These are phyloP conservation scores for Tuber borchii DNA, from an alignment of 495 filamentous ascomycete genomes.

Conservation along the genomic window DNA sequence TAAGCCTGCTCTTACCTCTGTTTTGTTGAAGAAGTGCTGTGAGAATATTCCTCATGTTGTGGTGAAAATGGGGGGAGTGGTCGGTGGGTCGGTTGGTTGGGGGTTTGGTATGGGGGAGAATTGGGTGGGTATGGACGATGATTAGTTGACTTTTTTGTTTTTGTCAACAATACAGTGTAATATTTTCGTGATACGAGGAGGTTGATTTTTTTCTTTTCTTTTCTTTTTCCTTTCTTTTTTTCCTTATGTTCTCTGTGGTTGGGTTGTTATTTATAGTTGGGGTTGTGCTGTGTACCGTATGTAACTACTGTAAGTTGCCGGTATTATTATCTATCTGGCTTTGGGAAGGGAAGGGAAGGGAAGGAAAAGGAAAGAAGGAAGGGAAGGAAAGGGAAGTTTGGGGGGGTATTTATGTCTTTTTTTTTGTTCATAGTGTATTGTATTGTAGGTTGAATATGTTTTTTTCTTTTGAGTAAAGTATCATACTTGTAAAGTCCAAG, in stretches of 20 bases:
- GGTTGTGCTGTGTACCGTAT: conserved; percentile 7
- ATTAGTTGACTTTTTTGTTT: neutral
- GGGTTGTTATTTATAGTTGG: conserved; percentile 20
- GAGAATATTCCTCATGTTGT: neutral
- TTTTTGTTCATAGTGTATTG: conserved; percentile 20
- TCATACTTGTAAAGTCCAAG: too few relatives aligned
- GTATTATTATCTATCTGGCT: neutral
- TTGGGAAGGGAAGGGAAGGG: neutral
- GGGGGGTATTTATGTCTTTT: conserved; percentile 8
- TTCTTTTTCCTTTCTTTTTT: conserved; percentile 8
- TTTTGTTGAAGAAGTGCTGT: neutral
- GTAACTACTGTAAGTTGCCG: neutral
- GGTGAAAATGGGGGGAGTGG: neutral
- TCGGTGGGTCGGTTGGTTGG: neutral
- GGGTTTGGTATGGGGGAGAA: conserved; percentile 3
- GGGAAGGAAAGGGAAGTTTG: neutral
- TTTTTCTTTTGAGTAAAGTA: conserved; percentile 6
- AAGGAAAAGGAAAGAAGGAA: neutral
- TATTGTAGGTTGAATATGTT: conserved; percentile 8
- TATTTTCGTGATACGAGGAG: neutral
- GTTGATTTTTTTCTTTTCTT: neutral
- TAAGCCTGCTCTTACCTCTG: neutral
- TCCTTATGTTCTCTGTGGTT: conserved; percentile 6
- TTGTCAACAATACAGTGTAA: neutral
- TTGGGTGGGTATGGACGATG: neutral